Evolutionary conservation across 805 yeast species (phyloP).

Genomic region (Monosporozyma siamensis): DNA sequence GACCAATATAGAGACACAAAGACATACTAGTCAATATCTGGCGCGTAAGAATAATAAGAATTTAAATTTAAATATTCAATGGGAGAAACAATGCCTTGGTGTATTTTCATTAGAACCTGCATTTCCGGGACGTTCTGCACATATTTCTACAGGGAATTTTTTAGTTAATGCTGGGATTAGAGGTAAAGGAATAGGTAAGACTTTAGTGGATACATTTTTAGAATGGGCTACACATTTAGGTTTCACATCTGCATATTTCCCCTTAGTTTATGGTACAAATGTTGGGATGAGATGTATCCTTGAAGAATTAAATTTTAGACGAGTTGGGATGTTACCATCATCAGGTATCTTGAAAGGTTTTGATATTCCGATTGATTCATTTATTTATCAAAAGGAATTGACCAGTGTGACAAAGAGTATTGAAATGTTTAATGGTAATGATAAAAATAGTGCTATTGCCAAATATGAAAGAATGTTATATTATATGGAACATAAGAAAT

Average conservation of each 20-base stretch:
- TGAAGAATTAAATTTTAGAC: slow-evolving; percentile 64
- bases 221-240: slow-evolving; percentile 91
- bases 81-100: slow-evolving; percentile 92
- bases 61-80: slow-evolving; percentile 41
- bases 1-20: slow-evolving; percentile 10
- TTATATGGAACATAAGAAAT: slow-evolving; percentile 74
- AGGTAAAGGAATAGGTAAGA: slow-evolving; percentile 83
- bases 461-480: slow-evolving; percentile 69
- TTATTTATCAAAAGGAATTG: slow-evolving; percentile 75
- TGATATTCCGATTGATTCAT: slow-evolving; percentile 77
- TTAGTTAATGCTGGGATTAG: slow-evolving; percentile 88
- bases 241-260: slow-evolving; percentile 74
- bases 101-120: slow-evolving; percentile 77
- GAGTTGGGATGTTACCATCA: slow-evolving; percentile 73
- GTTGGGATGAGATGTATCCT: slow-evolving; percentile 71
- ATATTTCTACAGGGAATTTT: slow-evolving; percentile 83
- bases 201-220: slow-evolving; percentile 71
- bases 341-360: slow-evolving; percentile 84
- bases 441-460: slow-evolving; percentile 22
- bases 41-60: slow-evolving; percentile 24
- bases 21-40: slow-evolving; percentile 17
- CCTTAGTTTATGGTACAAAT: slow-evolving; percentile 82
- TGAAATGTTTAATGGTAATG: slow-evolving; percentile 22
- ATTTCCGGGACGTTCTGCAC: slow-evolving; percentile 88
- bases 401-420: slow-evolving; percentile 36